Percentiles rank a stretch among this genome's conserved stretches.
Conservation (phyloP, 2,329 filamentous ascomycete genomes). For the Tolypocladium ovalisporum region DNA sequence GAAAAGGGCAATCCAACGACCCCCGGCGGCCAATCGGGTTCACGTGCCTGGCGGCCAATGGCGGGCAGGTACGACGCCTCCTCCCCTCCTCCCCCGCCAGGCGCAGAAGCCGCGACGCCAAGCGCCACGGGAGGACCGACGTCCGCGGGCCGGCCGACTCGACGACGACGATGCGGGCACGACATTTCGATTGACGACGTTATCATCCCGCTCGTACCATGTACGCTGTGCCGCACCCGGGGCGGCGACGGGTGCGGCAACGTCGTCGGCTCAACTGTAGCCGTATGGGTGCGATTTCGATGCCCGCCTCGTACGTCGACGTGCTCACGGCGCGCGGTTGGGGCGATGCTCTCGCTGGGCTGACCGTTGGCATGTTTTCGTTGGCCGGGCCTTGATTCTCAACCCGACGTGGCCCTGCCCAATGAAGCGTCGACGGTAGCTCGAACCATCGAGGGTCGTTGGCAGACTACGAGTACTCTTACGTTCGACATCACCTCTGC, state of each 20-base stretch:
- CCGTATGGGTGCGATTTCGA: too few relatives aligned
- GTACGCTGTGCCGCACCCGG: neutral
- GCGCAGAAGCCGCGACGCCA: too few relatives aligned
- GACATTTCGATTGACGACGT: too few relatives aligned
- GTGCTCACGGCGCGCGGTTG: neutral
- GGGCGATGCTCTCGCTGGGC: neutral
- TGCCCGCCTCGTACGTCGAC: too few relatives aligned
- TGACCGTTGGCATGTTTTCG: neutral
- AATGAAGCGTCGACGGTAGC: neutral
- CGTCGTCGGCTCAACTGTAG: too few relatives aligned
- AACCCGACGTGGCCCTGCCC: neutral
- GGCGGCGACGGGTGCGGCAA: too few relatives aligned
- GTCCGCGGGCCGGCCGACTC: too few relatives aligned
- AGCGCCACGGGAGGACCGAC: too few relatives aligned
- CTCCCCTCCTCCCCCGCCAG: too few relatives aligned
- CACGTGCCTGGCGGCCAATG: neutral
- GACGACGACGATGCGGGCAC: too few relatives aligned
- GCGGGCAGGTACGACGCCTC: neutral
- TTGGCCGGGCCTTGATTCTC: neutral
- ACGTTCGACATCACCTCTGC: neutral
- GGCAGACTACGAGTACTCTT: too few relatives aligned
- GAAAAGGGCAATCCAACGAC: conserved; percentile 13
- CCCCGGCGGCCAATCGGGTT: conserved; percentile 6
- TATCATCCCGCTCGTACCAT: neutral
- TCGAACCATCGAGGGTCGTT: neutral